Base-by-base conservation (phyloP, 2,329 filamentous ascomycete genomes). In the Rugonectria rugulosa region DNA sequence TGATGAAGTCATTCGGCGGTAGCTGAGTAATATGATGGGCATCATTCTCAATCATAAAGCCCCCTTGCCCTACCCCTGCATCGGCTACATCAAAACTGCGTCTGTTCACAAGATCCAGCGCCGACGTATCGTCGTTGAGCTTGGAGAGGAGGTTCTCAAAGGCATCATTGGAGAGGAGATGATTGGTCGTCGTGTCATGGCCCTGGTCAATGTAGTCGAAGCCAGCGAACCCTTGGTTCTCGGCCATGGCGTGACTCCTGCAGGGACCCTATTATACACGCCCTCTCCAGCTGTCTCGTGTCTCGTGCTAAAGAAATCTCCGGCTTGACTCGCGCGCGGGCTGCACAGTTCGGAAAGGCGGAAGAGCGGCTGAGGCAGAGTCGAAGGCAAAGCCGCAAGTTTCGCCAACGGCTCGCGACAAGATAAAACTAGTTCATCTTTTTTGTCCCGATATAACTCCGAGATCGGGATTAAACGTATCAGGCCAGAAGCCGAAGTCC, bases 401-500 rank as follows among this genome's bases (percentile, higher is more conserved):
- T n/a, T n/a, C n/a, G n/a, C n/a, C n/a, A n/a, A n/a, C n/a, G n/a
- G 10, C 20, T 23, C 19, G n/a, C 21, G 21, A 23, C 29, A 21
- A 34, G 38, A 20, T 19, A 37, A 23, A 14, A 26, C 19, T 15
- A 27, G 8, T 12, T 6, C 45, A 43, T 21, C 29, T 42, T 38
- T 51, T 51, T 51, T 42, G 47, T n/a, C 32, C 47, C 47, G 47
- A 51, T 24, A 51, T 21, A 51, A 51, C 47, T 51, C 47, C 47
- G 47, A 51, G 47, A 43, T 51, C 47, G 47, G 47, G 37, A 17
- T n/a, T n/a, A n/a, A n/a, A n/a, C n/a, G n/a, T 9, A 15, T 23
- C 24, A 32, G 9, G 21, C 31, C 47, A 43, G 24, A 17, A 17
- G 37, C 36, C 8, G 15, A 15, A 38, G 14, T 15, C n/a, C n/a